These are phyloP conservation scores for Phlebiopsis flavidoalba DNA, from an alignment of 768 basidiomycete species.

Conservation along the genomic window DNA sequence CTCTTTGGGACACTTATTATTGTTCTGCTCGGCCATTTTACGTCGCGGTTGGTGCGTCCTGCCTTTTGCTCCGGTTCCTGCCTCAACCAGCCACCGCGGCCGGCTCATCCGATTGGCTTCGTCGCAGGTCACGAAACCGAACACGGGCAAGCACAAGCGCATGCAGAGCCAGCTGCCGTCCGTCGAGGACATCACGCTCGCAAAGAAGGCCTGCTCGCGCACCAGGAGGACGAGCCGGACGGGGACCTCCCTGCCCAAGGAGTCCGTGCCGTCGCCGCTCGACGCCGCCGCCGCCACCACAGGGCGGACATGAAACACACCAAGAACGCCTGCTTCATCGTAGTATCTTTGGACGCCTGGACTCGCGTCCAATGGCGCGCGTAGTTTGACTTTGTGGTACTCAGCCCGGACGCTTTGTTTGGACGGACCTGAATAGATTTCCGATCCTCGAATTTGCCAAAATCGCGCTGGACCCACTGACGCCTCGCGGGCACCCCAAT, in stretches of 20 bases:
- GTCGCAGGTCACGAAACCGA: conserved; percentile 21
- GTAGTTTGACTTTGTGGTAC: not conserved
- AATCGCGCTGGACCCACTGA: not conserved
- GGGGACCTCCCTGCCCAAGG: not conserved
- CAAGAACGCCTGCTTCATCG: not conserved
- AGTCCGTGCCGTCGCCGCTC: not conserved
- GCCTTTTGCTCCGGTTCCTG: not conserved
- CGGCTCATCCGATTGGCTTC: not conserved
- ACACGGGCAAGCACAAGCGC: not conserved
- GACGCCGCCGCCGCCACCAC: not conserved
- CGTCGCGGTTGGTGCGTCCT: conserved; percentile 46
- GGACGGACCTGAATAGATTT: not conserved
- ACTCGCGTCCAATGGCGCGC: not conserved
- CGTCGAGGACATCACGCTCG: conserved; percentile 20
- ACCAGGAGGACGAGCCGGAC: conserved; percentile 3
- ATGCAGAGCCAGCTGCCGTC: not conserved
- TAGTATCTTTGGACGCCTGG: not conserved
- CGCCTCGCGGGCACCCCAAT: not conserved
- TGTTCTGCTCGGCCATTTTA: conserved; percentile 55
- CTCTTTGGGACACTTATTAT: conserved; percentile 63
- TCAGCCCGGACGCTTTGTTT: not conserved
- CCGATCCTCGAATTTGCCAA: not conserved
- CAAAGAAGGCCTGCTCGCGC: conserved; percentile 23
- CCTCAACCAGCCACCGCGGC: not conserved
- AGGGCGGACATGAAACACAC: not conserved